These are phyloP conservation scores for Blepharisma japonicum DNA, from an alignment of 73 alveolate species.

Conservation along the genomic window DNA sequence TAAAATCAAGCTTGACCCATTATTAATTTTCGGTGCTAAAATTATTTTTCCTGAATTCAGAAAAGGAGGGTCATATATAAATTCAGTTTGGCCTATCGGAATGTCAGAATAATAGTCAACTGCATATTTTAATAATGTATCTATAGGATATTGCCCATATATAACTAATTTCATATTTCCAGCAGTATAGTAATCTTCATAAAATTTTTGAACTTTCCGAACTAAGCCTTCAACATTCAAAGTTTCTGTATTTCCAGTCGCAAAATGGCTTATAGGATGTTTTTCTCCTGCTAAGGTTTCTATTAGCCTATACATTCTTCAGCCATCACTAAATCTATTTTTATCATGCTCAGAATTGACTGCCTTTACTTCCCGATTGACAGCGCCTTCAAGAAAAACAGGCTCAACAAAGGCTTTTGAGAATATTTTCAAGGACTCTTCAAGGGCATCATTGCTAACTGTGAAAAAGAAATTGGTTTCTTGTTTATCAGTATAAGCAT, in stretches of 20 bases:
- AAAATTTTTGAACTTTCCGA: conserved; percentile 23
- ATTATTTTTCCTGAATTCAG: too few relatives aligned
- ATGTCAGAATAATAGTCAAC: not conserved
- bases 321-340: conserved; percentile 53
- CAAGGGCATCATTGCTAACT: conserved; percentile 47
- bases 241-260: conserved; percentile 47
- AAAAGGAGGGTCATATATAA: too few relatives aligned
- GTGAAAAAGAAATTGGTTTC: conserved; percentile 59
- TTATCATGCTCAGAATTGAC: conserved; percentile 31
- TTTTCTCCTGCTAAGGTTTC: conserved; percentile 27
- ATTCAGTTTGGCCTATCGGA: too few relatives aligned
- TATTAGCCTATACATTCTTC: conserved; percentile 35
- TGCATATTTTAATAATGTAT: conserved; percentile 29
- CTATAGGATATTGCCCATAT: conserved; percentile 32
- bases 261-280: conserved; percentile 40
- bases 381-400: conserved; percentile 56
- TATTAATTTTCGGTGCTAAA: too few relatives aligned
- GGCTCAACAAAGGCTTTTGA: conserved; percentile 73
- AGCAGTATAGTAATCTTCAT: conserved; percentile 32
- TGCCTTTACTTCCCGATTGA: conserved; percentile 72
- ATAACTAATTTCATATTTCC: conserved; percentile 39
- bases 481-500: conserved; percentile 81
- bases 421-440: conserved; percentile 67
- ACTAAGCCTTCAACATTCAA: conserved; percentile 28
- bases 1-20: too few relatives aligned